Percentiles rank a stretch among this genome's conserved stretches.
Evolutionary conservation across 257 asterid species (phyloP).

Genomic region (Nemophila menziesii): DNA sequence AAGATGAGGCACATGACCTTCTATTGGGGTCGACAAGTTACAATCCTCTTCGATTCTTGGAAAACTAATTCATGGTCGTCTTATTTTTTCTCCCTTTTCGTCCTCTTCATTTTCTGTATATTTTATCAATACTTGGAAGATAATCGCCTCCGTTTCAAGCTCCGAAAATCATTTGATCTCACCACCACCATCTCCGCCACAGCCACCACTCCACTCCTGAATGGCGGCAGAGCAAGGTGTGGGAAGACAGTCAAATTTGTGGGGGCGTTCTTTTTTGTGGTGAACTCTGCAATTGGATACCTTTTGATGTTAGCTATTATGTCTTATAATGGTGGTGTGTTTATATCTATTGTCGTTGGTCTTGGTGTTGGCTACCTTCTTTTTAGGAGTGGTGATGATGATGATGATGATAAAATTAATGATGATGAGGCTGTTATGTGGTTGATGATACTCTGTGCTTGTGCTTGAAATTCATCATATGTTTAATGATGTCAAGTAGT

Average conservation of each 20-base stretch:
- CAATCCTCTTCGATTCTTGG: slow-evolving; percentile 86
- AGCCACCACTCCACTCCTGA: slow-evolving; percentile 31
- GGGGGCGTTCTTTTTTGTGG: slow-evolving; percentile 44
- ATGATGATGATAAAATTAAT: too few species aligned
- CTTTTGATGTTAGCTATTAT: slow-evolving; percentile 70
- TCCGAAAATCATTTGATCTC: slow-evolving; percentile 12
- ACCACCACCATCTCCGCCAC: slow-evolving; percentile 7
- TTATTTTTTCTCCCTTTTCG: too few species aligned
- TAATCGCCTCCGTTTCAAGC: slow-evolving; percentile 56
- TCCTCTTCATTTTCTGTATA: slow-evolving; percentile 36
- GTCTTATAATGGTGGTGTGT: too few species aligned
- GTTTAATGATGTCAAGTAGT: too few species aligned
- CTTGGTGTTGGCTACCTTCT: slow-evolving; percentile 51
- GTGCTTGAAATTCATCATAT: slow-evolving; percentile 45
- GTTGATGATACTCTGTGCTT: slow-evolving; percentile 67
- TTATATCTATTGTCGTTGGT: slow-evolving; percentile 57
- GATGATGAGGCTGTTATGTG: too few species aligned
- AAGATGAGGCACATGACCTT: slow-evolving; percentile 99
- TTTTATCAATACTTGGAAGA: slow-evolving; percentile 85
- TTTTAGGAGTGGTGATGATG: slow-evolving; percentile 56
- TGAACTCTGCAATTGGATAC: slow-evolving; percentile 73
- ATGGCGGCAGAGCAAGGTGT: slow-evolving; percentile 12
- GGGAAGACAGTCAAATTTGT: slow-evolving; percentile 24
- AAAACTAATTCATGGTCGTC: slow-evolving; percentile 59
- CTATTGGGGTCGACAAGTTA: slow-evolving; percentile 73